Percentiles rank a stretch among this genome's conserved stretches.
Conservation (phyloP, 2,329 filamentous ascomycete genomes). For the Talaromyces sp. region DNA sequence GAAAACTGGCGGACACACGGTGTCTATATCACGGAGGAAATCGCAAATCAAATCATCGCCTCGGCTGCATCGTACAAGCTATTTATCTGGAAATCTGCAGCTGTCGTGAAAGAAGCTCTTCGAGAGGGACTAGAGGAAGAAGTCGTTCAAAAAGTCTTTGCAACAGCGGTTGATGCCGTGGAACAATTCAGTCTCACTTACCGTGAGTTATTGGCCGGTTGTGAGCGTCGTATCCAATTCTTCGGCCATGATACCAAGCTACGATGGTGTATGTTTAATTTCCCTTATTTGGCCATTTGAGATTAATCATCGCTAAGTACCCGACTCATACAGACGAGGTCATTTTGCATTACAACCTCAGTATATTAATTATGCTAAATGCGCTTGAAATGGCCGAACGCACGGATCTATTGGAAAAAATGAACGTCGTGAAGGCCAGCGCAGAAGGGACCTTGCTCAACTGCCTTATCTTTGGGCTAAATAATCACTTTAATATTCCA, state of each 20-base stretch:
- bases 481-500: conserved; percentile 20
- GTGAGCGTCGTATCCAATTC: conserved; percentile 24
- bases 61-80: conserved; percentile 22
- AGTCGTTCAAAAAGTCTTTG: conserved; percentile 20
- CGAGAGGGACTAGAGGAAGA: conserved; percentile 26
- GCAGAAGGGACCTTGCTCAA: conserved; percentile 23
- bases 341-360: conserved; percentile 23
- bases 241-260: conserved; percentile 23
- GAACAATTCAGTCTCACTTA: conserved; percentile 24
- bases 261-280: conserved; percentile 24
- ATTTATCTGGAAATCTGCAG: conserved; percentile 24
- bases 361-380: conserved; percentile 23
- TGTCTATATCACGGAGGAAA: conserved; percentile 21
- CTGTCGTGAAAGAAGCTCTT: conserved; percentile 26
- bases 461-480: conserved; percentile 22
- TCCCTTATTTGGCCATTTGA: background rate
- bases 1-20: conserved; percentile 20
- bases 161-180: conserved; percentile 20
- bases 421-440: conserved; percentile 17
- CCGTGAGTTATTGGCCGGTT: conserved; percentile 19
- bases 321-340: conserved; percentile 16
- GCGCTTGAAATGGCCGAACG: conserved; percentile 21
- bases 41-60: conserved; percentile 23
- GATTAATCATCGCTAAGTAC: background rate
- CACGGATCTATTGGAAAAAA: conserved; percentile 18